phyloP scores from a whole-genome alignment of 1,284 basidiomycete genomes.

The Hortiboletus rubellus region DNA sequence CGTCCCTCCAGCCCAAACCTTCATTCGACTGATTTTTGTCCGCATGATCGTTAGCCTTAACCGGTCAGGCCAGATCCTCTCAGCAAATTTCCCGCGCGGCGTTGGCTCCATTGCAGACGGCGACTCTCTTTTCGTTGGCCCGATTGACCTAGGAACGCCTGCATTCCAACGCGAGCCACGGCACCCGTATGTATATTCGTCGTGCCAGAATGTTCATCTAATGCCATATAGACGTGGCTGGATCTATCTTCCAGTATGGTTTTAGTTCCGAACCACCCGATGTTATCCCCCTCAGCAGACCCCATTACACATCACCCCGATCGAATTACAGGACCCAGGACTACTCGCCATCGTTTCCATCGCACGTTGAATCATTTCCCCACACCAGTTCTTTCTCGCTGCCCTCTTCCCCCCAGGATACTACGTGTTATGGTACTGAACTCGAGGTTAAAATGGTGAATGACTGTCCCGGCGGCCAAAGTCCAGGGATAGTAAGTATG shows the following conservation, averaged over 20 bases:
- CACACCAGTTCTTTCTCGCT: background rate
- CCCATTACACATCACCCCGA: background rate
- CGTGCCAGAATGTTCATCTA: background rate
- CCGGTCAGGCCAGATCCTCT: background rate
- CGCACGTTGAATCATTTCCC: background rate
- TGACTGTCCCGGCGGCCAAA: background rate
- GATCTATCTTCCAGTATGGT: too few species aligned
- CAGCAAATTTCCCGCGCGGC: background rate
- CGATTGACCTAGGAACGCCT: background rate
- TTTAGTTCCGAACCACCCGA: background rate
- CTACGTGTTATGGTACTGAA: background rate
- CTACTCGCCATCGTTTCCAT: background rate
- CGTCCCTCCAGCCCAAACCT: background rate
- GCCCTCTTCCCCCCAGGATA: too few species aligned
- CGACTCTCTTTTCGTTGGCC: background rate
- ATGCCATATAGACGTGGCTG: background rate
- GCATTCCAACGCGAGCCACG: background rate
- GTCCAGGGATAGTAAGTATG: conserved; percentile 9
- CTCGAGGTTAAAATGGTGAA: background rate
- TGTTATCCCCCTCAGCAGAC: background rate
- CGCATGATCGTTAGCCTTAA: background rate
- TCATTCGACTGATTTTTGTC: background rate
- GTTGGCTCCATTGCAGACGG: background rate
- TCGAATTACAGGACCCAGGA: background rate
- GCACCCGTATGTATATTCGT: background rate